Conservation (phyloP, 331 rosid species). For the Rhamnella rubrinervis region DNA sequence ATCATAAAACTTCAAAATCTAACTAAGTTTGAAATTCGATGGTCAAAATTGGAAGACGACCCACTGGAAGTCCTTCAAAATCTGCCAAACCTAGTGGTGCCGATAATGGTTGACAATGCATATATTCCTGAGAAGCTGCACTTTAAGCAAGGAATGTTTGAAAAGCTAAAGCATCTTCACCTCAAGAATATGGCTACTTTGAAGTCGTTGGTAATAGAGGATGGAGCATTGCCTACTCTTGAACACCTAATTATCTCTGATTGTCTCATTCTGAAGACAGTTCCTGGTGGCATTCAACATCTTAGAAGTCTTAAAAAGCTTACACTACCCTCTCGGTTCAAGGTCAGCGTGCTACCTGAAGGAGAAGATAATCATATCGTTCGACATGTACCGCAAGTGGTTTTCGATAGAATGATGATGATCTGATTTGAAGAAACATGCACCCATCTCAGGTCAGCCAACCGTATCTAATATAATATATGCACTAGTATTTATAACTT, state of each 20-base stretch:
- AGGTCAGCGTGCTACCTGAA: too few relatives aligned
- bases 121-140: constrained; percentile 4
- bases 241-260: constrained; percentile 7
- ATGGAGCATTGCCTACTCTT: constrained; percentile 17
- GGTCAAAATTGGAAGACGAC: constrained; percentile 7
- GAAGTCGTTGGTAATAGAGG: not conserved
- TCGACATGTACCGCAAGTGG: too few relatives aligned
- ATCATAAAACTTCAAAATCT: constrained; percentile 16
- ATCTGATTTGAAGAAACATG: too few relatives aligned
- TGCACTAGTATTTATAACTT: too few relatives aligned
- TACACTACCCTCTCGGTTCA: not conserved
- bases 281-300: constrained; percentile 17
- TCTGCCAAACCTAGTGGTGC: not conserved
- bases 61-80: constrained; percentile 10
- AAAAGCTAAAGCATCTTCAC: not conserved
- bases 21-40: not conserved
- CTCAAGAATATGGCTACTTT: constrained; percentile 5
- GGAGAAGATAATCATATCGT: too few relatives aligned
- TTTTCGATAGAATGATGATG: too few relatives aligned
- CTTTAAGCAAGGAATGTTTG: not conserved
- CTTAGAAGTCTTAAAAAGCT: constrained; percentile 7
- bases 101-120: not conserved
- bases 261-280: not conserved
- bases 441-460: too few relatives aligned
- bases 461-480: too few relatives aligned